phyloP scores from a whole-genome alignment of 2,329 filamentous ascomycete species.

The Trichoderma sp. region DNA sequence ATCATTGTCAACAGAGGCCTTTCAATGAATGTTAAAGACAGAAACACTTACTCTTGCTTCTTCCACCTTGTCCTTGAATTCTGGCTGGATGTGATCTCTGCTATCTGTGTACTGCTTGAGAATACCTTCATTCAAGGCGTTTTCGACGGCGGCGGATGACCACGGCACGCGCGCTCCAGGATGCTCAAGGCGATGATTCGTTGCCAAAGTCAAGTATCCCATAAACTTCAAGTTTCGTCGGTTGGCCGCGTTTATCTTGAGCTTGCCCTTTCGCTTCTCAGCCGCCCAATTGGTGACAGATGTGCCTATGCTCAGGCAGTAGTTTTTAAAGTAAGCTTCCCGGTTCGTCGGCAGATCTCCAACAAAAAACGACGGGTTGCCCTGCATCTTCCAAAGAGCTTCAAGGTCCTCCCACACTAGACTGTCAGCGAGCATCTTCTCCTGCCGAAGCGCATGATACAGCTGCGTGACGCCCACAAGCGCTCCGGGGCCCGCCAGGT shows the following conservation, averaged over 20 bases:
- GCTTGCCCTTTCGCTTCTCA: background rate
- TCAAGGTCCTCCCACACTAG: background rate
- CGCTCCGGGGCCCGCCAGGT: background rate
- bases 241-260: background rate
- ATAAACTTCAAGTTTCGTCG: background rate
- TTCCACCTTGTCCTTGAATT: background rate
- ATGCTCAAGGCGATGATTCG: background rate
- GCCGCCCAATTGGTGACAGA: background rate
- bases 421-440: background rate
- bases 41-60: background rate
- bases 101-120: conserved; percentile 2
- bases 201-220: background rate
- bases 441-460: conserved; percentile 7
- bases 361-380: background rate
- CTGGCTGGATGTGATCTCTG: background rate
- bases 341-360: background rate
- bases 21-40: background rate
- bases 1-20: background rate
- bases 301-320: background rate
- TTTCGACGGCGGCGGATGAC: background rate
- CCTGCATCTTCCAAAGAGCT: background rate
- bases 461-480: conserved; percentile 4
- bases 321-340: conserved; percentile 9
- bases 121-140: background rate
- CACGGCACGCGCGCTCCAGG: background rate